Evolutionary conservation across 495 filamentous ascomycete genomes (phyloP).

Genomic region (Aspergillus sclerotioniger): DNA sequence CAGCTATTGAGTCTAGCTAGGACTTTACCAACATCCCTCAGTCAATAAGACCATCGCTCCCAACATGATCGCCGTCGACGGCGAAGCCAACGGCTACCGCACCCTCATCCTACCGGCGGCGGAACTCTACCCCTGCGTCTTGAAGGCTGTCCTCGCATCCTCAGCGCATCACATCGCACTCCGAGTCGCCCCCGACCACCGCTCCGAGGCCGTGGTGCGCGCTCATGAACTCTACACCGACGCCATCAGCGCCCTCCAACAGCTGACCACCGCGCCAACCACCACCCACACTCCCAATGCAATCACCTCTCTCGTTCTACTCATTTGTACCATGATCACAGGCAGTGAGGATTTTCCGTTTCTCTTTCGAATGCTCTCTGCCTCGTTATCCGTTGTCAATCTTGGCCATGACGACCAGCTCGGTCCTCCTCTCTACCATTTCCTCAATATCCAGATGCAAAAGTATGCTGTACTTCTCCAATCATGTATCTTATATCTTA

Average conservation of each 20-base stretch:
- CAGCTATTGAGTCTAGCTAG: too few species aligned
- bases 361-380: conserved; percentile 11
- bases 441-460: conserved; percentile 11
- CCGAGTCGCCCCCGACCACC: too few species aligned
- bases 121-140: conserved; percentile 7
- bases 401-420: conserved; percentile 6
- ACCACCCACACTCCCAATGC: background rate
- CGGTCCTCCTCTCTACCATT: background rate
- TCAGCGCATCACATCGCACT: conserved; percentile 1
- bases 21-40: too few species aligned
- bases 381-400: conserved; percentile 8
- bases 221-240: conserved; percentile 5
- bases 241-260: conserved; percentile 8
- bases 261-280: background rate
- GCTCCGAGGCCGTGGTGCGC: too few species aligned
- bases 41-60: conserved; percentile 17
- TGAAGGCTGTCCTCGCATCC: conserved; percentile 14
- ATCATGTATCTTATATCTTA: too few species aligned
- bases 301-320: conserved; percentile 5
- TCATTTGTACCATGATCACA: conserved; percentile 12
- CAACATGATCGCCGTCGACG: conserved; percentile 17
- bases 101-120: conserved; percentile 15
- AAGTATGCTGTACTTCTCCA: too few species aligned
- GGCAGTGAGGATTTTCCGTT: conserved; percentile 13
- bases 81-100: conserved; percentile 17